Conservation (phyloP, 108 stramenopile genomes). For the Skeletonema potamos region DNA sequence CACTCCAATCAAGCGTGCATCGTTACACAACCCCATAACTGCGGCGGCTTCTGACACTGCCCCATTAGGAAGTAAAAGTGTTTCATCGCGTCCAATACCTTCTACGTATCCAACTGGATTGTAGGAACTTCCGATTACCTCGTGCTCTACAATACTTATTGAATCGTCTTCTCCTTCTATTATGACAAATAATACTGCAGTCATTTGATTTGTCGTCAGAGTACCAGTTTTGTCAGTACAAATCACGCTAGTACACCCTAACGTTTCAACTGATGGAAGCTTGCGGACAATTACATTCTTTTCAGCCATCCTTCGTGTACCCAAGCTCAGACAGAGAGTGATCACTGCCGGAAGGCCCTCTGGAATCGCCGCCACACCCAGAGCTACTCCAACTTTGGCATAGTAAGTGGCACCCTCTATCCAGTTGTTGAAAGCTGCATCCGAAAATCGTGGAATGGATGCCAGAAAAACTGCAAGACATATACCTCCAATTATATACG, state of each 20-base stretch:
- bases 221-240: conserved; percentile 95
- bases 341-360: conserved; percentile 97
- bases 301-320: conserved; percentile 90
- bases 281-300: conserved; percentile 83
- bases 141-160: conserved; percentile 54
- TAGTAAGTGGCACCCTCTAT: conserved; percentile 88
- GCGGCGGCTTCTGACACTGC: conserved; percentile 62
- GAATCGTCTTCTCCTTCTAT: conserved; percentile 36
- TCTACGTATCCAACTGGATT: conserved; percentile 61
- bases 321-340: conserved; percentile 95
- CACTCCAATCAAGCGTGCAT: conserved; percentile 73
- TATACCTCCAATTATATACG: conserved; percentile 87
- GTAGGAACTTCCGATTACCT: conserved; percentile 66
- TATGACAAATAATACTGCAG: conserved; percentile 65
- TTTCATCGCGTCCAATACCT: conserved; percentile 54
- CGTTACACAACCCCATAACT: conserved; percentile 79
- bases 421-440: conserved; percentile 62
- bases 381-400: conserved; percentile 96
- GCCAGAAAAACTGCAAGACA: conserved; percentile 87
- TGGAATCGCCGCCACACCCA: conserved; percentile 98
- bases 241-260: conserved; percentile 92
- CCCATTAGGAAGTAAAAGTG: conserved; percentile 32
- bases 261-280: conserved; percentile 94
- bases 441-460: conserved; percentile 80
- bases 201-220: conserved; percentile 97